Conservation (phyloP, 2,329 filamentous ascomycete species). For the Aspergillus neoniger region DNA sequence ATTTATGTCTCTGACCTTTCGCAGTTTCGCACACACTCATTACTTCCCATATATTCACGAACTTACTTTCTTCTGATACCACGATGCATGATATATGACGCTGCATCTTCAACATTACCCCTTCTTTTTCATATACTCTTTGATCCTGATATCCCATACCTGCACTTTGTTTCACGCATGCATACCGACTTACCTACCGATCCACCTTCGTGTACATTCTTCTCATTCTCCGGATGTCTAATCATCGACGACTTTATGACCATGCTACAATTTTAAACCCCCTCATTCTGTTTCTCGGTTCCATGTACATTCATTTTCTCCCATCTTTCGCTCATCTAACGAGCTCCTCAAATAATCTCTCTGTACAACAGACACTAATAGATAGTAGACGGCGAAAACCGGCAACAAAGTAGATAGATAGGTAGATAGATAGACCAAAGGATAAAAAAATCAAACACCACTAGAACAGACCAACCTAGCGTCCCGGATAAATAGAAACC, state of each 20-base stretch:
- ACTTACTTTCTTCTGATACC: not conserved
- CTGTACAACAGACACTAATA: too few relatives aligned
- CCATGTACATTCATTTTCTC: too few relatives aligned
- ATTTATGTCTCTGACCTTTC: not conserved
- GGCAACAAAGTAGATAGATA: too few relatives aligned
- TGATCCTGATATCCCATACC: not conserved
- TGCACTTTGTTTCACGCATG: not conserved
- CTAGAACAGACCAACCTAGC: too few relatives aligned
- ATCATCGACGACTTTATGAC: slow-evolving; percentile 4
- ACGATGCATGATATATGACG: slow-evolving; percentile 4
- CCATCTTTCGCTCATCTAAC: not conserved
- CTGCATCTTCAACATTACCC: not conserved
- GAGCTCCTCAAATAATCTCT: not conserved
- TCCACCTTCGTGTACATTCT: not conserved
- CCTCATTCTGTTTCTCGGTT: not conserved
- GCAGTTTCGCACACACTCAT: not conserved
- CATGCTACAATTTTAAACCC: not conserved
- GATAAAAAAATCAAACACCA: too few relatives aligned
- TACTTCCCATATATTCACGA: not conserved
- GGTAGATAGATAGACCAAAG: too few relatives aligned
- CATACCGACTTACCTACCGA: not conserved
- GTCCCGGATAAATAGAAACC: too few relatives aligned
- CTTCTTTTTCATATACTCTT: not conserved
- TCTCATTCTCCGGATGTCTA: not conserved
- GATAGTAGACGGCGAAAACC: too few relatives aligned